Evolutionary conservation across 257 asterid species (phyloP).

Genomic region (Ehretia macrophylla): DNA sequence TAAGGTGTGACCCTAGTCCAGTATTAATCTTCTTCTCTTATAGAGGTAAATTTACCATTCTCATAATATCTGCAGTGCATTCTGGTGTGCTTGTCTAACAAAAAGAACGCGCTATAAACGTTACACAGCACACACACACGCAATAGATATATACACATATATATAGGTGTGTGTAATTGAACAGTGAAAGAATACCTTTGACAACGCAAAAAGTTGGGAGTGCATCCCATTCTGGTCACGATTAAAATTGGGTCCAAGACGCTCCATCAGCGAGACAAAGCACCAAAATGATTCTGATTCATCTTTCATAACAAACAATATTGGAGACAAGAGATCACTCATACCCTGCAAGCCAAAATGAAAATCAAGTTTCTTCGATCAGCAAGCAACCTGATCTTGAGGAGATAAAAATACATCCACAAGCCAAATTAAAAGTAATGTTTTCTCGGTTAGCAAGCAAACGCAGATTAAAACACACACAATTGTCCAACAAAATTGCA

Average conservation of each 20-base stretch:
- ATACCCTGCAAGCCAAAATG: slow-evolving; percentile 59
- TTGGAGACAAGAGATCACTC: slow-evolving; percentile 98
- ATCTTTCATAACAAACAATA: slow-evolving; percentile 81
- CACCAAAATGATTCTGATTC: slow-evolving; percentile 97
- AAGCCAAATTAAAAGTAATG: too few relatives aligned
- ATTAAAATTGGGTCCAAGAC: slow-evolving; percentile 97
- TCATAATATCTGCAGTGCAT: too few relatives aligned
- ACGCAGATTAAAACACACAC: too few relatives aligned
- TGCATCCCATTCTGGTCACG: slow-evolving; percentile 99
- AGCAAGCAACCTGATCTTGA: neutral
- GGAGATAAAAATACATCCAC: neutral
- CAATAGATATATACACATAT: too few relatives aligned
- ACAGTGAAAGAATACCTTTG: slow-evolving; percentile 54
- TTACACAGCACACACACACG: too few relatives aligned
- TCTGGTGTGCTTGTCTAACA: too few relatives aligned
- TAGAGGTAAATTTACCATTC: too few relatives aligned
- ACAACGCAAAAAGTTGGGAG: slow-evolving; percentile 89
- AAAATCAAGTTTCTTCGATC: neutral
- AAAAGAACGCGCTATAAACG: too few relatives aligned
- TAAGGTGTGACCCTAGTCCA: too few relatives aligned
- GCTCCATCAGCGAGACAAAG: slow-evolving; percentile 85
- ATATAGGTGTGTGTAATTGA: neutral
- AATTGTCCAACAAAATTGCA: too few relatives aligned
- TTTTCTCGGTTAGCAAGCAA: too few relatives aligned
- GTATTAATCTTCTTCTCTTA: too few relatives aligned